These are phyloP conservation scores for Calocybe gangraenosa DNA, from an alignment of 768 basidiomycete species.

Conservation along the genomic window DNA sequence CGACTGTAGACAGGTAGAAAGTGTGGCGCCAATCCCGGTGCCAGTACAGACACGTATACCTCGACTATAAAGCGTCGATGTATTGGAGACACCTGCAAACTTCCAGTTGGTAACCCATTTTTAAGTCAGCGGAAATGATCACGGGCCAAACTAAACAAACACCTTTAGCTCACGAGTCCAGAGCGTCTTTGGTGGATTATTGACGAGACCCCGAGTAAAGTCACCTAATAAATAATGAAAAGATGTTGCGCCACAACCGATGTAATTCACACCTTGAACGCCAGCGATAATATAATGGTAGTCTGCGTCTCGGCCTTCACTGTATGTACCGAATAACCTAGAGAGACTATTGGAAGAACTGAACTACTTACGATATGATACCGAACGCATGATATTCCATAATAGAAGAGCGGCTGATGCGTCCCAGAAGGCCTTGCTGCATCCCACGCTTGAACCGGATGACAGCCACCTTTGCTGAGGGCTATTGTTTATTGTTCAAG, in stretches of 20 bases:
- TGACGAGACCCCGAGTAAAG: conserved; percentile 70
- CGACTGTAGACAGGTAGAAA: conserved; percentile 79
- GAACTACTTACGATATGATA: conserved; percentile 56
- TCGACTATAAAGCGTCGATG: conserved; percentile 72
- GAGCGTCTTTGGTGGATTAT: conserved; percentile 61
- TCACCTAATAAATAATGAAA: conserved; percentile 40
- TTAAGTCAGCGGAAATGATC: conserved; percentile 6
- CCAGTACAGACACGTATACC: conserved; percentile 82
- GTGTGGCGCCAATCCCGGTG: conserved; percentile 75
- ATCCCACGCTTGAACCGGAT: conserved; percentile 79
- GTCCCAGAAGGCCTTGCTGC: conserved; percentile 76
- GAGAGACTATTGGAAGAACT: too few relatives aligned
- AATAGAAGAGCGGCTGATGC: conserved; percentile 67
- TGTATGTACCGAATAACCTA: too few relatives aligned
- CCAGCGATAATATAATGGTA: conserved; percentile 82
- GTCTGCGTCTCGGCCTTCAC: conserved; percentile 68
- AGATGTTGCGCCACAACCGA: neutral
- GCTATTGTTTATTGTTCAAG: conserved; percentile 40
- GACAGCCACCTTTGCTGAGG: conserved; percentile 75
- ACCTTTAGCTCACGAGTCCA: conserved; percentile 85
- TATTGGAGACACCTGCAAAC: conserved; percentile 80
- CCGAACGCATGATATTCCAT: conserved; percentile 86
- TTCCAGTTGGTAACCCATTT: conserved; percentile 21
- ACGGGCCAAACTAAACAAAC: too few relatives aligned
- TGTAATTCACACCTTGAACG: conserved; percentile 51